phyloP scores from a whole-genome alignment of 257 asterid species.

The Capsicum pubescens region DNA sequence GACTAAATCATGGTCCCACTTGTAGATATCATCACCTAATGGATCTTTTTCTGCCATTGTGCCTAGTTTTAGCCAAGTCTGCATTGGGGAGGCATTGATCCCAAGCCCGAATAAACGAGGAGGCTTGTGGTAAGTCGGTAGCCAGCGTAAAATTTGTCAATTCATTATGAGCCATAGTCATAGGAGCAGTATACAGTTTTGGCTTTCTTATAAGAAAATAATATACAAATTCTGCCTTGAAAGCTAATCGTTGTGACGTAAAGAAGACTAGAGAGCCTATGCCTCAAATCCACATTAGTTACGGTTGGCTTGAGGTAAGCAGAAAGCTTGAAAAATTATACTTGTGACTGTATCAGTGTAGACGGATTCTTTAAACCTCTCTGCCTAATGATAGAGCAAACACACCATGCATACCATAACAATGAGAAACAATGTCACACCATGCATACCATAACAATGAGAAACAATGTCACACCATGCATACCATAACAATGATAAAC shows the following conservation, averaged over 20 bases:
- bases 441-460: no score
- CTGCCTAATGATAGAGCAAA: no score
- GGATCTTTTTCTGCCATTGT: neutral
- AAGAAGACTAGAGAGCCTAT: neutral
- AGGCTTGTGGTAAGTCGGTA: neutral
- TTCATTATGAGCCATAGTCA: neutral
- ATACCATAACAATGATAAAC: no score
- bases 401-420: no score
- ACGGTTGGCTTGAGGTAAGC: neutral
- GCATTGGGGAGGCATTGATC: neutral
- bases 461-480: no score
- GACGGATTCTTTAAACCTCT: no score
- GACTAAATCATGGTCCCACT: neutral
- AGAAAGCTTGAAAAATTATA: neutral
- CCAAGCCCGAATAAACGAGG: neutral
- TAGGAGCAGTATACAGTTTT: neutral
- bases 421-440: no score
- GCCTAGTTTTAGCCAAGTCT: neutral
- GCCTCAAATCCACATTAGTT: constrained; percentile 18
- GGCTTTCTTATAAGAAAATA: neutral
- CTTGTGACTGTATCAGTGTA: neutral
- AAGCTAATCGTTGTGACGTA: neutral
- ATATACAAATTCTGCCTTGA: neutral
- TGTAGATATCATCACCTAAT: neutral
- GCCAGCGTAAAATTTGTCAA: neutral